phyloP scores from a whole-genome alignment of 495 filamentous ascomycete species.

The Massariosphaeria phaeospora region DNA sequence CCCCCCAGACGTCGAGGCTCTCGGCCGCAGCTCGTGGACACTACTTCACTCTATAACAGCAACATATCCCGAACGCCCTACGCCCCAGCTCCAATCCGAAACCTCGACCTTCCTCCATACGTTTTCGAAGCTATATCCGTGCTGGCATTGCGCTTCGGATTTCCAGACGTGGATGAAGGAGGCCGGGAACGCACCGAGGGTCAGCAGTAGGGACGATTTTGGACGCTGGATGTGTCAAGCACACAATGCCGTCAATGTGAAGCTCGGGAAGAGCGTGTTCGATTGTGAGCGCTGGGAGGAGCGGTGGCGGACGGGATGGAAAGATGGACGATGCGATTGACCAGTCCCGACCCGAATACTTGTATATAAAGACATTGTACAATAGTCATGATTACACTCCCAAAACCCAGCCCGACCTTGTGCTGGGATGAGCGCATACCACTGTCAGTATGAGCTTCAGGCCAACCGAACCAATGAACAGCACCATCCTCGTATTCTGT shows the following conservation, averaged over 20 bases:
- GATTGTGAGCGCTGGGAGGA: constrained; percentile 91
- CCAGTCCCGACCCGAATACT: no score
- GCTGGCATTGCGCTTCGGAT: constrained; percentile 90
- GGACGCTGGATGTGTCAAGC: constrained; percentile 94
- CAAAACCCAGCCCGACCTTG: no score
- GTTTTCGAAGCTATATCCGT: constrained; percentile 85
- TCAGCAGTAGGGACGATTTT: constrained; percentile 67
- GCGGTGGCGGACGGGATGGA: constrained; percentile 90
- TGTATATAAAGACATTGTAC: no score
- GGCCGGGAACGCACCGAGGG: constrained; percentile 61
- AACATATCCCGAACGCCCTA: constrained; percentile 67
- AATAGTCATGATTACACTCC: no score
- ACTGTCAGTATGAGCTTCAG: no score
- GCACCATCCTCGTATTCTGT: no score
- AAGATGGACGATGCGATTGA: constrained; percentile 62
- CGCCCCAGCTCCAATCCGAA: constrained; percentile 61
- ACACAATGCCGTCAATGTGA: constrained; percentile 95
- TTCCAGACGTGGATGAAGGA: constrained; percentile 76
- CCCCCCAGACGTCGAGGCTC: constrained; percentile 74
- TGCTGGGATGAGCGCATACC: no score
- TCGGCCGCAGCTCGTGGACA: constrained; percentile 88
- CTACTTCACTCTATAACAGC: constrained; percentile 87
- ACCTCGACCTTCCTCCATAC: constrained; percentile 71
- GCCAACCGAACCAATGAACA: no score
- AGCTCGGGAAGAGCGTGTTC: constrained; percentile 86